Percentiles rank a stretch among this genome's conserved stretches.
Evolutionary conservation across 1,284 basidiomycete species (phyloP).

Genomic region (Gymnopus androsaceus): DNA sequence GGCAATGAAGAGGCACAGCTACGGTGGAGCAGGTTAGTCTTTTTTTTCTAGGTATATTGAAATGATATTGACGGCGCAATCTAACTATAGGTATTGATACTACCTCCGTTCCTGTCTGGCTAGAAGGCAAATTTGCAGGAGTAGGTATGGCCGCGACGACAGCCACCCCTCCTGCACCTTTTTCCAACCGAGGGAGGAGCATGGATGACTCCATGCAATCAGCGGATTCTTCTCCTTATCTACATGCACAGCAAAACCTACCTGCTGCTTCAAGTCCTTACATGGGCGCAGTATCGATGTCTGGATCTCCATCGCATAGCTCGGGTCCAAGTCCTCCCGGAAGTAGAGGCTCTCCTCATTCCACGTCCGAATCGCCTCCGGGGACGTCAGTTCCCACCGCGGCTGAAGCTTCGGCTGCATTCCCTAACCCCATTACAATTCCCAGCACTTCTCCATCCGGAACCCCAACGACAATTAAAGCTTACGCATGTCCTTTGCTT

Average conservation of each 20-base stretch:
- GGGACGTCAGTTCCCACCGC: background rate
- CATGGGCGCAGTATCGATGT: background rate
- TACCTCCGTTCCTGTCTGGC: constrained; percentile 12
- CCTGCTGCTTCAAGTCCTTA: background rate
- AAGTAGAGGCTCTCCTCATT: background rate
- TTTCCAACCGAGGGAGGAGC: background rate
- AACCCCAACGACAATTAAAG: constrained; percentile 28
- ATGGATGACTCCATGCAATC: background rate
- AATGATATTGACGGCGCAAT: background rate
- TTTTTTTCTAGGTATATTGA: background rate
- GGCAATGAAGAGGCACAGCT: constrained; percentile 18
- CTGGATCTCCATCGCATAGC: background rate
- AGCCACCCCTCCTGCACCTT: background rate
- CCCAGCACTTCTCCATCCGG: constrained; percentile 5
- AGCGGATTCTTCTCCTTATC: background rate
- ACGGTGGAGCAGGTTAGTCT: constrained; percentile 3
- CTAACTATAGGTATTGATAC: constrained; percentile 3
- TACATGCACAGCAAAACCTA: background rate
- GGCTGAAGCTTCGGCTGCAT: background rate
- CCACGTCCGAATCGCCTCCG: constrained; percentile 1
- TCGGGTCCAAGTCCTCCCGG: background rate
- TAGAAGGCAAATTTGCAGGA: constrained; percentile 15
- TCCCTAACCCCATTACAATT: background rate
- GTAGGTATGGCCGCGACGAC: constrained; percentile 4
- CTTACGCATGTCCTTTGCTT: constrained; percentile 74